Conservation (phyloP, 495 filamentous ascomycete species). For the Penicillium paxilli region DNA sequence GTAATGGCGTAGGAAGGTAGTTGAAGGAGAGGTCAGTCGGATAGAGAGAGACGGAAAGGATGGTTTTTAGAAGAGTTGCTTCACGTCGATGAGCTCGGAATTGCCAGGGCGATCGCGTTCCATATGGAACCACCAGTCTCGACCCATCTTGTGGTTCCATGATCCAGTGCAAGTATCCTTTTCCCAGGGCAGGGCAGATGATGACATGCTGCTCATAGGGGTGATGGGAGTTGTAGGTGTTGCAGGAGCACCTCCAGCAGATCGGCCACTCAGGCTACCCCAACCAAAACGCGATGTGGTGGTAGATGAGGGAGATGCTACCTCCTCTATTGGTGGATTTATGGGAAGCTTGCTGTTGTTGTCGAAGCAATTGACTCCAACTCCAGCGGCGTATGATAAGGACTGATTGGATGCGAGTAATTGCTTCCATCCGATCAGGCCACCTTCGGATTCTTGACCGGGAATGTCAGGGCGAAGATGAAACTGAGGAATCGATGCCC, state of each 20-base stretch:
- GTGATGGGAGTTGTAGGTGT: constrained; percentile 41
- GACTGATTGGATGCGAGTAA: constrained; percentile 45
- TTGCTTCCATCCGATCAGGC: constrained; percentile 48
- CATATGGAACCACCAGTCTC: constrained; percentile 54
- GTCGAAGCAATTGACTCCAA: constrained; percentile 42
- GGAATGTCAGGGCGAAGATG: constrained; percentile 45
- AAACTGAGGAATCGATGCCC: constrained; percentile 42
- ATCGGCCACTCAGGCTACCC: constrained; percentile 39
- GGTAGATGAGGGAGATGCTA: constrained; percentile 36
- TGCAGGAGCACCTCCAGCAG: constrained; percentile 30
- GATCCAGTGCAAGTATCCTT: constrained; percentile 49
- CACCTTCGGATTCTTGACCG: constrained; percentile 45
- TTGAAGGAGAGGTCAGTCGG: not conserved
- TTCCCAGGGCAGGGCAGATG: constrained; percentile 40
- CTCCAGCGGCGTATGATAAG: constrained; percentile 39
- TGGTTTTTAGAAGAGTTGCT: constrained; percentile 38
- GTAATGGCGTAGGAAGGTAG: not conserved
- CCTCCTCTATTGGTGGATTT: constrained; percentile 26
- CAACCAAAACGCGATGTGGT: constrained; percentile 40
- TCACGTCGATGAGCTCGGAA: constrained; percentile 37
- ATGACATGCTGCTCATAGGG: constrained; percentile 29
- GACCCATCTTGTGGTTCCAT: constrained; percentile 47
- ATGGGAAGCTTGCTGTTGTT: constrained; percentile 23
- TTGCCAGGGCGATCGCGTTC: constrained; percentile 47
- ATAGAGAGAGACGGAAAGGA: not conserved